Conservation (phyloP, 2,329 filamentous ascomycete genomes). For the Pseudogymnoascus sp. region DNA sequence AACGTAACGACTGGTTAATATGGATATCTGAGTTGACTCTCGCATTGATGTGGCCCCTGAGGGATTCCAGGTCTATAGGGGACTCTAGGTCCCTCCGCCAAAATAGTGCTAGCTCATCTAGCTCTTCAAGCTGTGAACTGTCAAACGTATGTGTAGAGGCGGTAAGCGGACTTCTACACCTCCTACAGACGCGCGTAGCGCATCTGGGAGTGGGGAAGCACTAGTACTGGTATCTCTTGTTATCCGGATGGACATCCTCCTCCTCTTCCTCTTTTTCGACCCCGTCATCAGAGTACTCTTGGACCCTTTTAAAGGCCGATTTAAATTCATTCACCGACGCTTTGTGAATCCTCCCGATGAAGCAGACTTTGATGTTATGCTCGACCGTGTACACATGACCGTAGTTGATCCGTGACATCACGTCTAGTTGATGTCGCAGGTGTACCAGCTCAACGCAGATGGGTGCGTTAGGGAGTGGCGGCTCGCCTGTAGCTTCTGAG, state of each 20-base stretch:
- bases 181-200: background rate
- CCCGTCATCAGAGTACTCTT: background rate
- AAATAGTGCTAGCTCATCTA: too few species aligned
- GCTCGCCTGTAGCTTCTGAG: too few species aligned
- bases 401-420: constrained; percentile 21
- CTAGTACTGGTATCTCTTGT: background rate
- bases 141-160: too few species aligned
- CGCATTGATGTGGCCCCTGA: too few species aligned
- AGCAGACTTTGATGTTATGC: background rate
- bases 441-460: constrained; percentile 10
- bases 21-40: too few species aligned
- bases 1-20: too few species aligned
- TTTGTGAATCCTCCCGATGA: background rate
- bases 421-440: constrained; percentile 10
- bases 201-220: background rate
- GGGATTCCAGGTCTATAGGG: too few species aligned
- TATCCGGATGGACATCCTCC: background rate
- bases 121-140: too few species aligned
- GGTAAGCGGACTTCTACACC: background rate
- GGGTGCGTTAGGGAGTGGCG: background rate
- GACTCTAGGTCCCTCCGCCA: too few species aligned
- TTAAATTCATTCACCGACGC: background rate
- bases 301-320: too few species aligned
- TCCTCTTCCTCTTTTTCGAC: background rate
- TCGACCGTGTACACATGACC: background rate